Base-by-base conservation (phyloP, 331 rosid species). In the Phaseolus coccineus region DNA sequence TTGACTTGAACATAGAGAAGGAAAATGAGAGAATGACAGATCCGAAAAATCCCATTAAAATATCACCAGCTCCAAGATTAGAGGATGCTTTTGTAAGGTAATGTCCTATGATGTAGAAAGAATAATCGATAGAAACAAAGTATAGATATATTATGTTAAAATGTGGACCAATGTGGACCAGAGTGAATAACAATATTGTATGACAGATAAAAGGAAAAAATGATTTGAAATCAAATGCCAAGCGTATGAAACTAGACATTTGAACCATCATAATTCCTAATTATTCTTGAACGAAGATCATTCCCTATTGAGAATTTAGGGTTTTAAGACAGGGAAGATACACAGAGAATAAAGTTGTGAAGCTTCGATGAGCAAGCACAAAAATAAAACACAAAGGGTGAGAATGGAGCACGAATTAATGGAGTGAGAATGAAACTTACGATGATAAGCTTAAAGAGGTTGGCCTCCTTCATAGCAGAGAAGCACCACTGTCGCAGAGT, bases 11-110 rank as follows among this genome's bases (percentile, higher is more conserved):
- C 97, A 95, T 95, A 40, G 97, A 95, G 91, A 95, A 95, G 80
- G 98, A 91, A 83, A 95, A 95, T 53, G 98, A 95, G 82, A 95
- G 97, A 84, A 95, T 95, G 35, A 92, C 97, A 78, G 97, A 88
- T 53, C 97, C 98, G 88, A 95, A 84, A 89, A 95, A 95, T 80
- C 97, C 97, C 97, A 91, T 95, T 81, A 95, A 83, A 77, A 95
- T 78, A 82, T 95, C 97, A 67, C 98, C 98, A 80, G 97, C 97
- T 79, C 97, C 97, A 77, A 96, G 98, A 83, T 95, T 82, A 62
- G 94, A 79, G 65, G 98, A 87, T 69, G 56, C 90, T 15, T 92
- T 88, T 74, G 98, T 95, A 69, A 95, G 89, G 86, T 95, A 95
- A 72, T 87, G 70, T 78, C 90, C 98, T 94, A 88, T 40, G 67